A percentile compares a stretch with the other conserved stretches of the same genome.
These are phyloP conservation scores for Wickerhamiella shivajii DNA, from an alignment of 805 yeast species.

Conservation along the genomic window DNA sequence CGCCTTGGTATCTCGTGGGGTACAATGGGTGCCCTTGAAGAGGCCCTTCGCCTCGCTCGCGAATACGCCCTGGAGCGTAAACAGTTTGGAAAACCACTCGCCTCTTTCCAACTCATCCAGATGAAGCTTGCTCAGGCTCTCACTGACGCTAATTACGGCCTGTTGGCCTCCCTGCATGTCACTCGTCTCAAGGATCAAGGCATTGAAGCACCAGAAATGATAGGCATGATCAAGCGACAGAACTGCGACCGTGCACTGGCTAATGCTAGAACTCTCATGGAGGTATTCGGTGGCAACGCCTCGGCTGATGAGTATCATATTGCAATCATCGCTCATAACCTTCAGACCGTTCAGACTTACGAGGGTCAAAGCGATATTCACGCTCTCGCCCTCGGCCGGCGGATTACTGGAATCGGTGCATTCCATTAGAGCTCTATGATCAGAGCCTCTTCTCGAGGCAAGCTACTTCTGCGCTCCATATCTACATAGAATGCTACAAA, in stretches of 20 bases:
- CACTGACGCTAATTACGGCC: conserved; percentile 29
- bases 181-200: conserved; percentile 29
- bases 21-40: conserved; percentile 31
- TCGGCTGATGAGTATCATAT: conserved; percentile 32
- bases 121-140: conserved; percentile 31
- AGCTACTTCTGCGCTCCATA: too few relatives aligned
- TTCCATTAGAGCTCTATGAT: conserved; percentile 19
- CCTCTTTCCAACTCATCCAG: conserved; percentile 29
- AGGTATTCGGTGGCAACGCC: conserved; percentile 33
- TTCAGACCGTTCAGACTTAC: conserved; percentile 32
- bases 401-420: conserved; percentile 29
- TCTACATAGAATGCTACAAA: too few relatives aligned
- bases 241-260: conserved; percentile 30
- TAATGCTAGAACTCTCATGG: conserved; percentile 28
- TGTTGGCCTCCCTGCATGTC: conserved; percentile 28
- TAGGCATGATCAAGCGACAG: conserved; percentile 30
- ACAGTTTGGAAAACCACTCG: conserved; percentile 30
- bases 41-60: conserved; percentile 26
- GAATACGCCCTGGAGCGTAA: conserved; percentile 28
- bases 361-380: conserved; percentile 34
- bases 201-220: conserved; percentile 29
- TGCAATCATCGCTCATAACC: conserved; percentile 29
- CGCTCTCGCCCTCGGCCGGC: conserved; percentile 29
- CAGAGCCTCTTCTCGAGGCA: not conserved
- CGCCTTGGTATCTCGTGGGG: conserved; percentile 34